Conservation (phyloP, 2,329 filamentous ascomycete genomes). For the Biscogniauxia sp. region DNA sequence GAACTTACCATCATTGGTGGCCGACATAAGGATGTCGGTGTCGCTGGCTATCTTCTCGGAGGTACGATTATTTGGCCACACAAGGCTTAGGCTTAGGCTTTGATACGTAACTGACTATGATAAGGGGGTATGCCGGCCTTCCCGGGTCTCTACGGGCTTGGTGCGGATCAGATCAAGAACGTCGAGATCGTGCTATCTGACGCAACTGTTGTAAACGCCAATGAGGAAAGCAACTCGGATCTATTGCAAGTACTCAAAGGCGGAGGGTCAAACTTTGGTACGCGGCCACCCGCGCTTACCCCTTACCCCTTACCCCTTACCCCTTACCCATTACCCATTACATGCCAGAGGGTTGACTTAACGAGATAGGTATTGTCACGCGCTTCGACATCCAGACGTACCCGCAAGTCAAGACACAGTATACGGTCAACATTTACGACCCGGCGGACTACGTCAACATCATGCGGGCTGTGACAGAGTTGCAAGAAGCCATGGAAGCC, state of each 20-base stretch:
- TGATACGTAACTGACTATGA: too few species aligned
- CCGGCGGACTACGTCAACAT: slow-evolving; percentile 11
- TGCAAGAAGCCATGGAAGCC: slow-evolving; percentile 14
- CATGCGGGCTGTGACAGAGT: slow-evolving; percentile 6
- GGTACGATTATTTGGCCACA: too few species aligned
- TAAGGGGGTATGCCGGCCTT: too few species aligned
- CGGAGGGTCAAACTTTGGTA: slow-evolving; percentile 13
- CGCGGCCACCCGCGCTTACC: background rate
- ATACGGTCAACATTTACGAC: slow-evolving; percentile 12
- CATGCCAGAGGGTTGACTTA: background rate
- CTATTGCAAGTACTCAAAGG: slow-evolving; percentile 20
- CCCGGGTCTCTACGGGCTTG: too few species aligned
- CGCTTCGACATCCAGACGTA: slow-evolving; percentile 14
- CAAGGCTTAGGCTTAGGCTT: too few species aligned
- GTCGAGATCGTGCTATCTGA: too few species aligned
- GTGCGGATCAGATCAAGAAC: too few species aligned
- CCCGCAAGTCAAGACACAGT: slow-evolving; percentile 12
- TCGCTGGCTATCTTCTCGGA: too few species aligned
- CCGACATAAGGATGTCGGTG: too few species aligned
- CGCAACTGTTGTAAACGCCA: slow-evolving; percentile 21
- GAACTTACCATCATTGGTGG: too few species aligned
- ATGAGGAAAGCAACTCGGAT: slow-evolving; percentile 8
- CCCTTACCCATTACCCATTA: background rate
- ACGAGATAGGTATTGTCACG: slow-evolving; percentile 14
- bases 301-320: too few species aligned